These are phyloP conservation scores for Chaetoceros tenuissimus DNA, from an alignment of 108 stramenopile genomes.

Conservation along the genomic window DNA sequence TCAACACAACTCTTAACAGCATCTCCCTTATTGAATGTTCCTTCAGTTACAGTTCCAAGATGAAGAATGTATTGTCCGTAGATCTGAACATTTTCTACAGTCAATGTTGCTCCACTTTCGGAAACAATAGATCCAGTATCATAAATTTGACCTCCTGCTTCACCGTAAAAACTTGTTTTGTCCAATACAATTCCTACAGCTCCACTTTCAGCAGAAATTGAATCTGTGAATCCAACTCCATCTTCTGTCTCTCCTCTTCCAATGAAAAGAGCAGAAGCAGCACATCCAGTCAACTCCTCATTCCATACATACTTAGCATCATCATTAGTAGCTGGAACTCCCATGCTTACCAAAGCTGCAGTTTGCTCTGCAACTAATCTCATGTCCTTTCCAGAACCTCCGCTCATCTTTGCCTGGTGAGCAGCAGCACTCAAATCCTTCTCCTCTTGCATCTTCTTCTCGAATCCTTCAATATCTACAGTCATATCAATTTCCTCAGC, in stretches of 20 bases:
- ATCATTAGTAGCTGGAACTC: constrained; percentile 75
- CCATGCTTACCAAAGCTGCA: constrained; percentile 64
- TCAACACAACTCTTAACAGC: constrained; percentile 80
- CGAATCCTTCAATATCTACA: constrained; percentile 87
- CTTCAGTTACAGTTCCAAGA: constrained; percentile 62
- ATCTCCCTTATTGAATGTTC: constrained; percentile 75
- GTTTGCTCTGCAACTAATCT: constrained; percentile 97
- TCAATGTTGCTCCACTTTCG: constrained; percentile 32
- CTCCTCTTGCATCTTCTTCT: constrained; percentile 86
- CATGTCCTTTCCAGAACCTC: constrained; percentile 88
- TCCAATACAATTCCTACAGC: constrained; percentile 89
- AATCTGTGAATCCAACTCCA: constrained; percentile 79
- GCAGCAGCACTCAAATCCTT: constrained; percentile 63
- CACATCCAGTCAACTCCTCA: constrained; percentile 59
- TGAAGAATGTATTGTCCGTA: constrained; percentile 93
- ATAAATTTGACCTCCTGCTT: constrained; percentile 93
- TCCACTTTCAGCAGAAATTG: constrained; percentile 57
- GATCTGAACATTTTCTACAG: constrained; percentile 76
- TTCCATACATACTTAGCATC: constrained; percentile 88
- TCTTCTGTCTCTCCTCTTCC: constrained; percentile 86
- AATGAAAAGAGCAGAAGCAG: constrained; percentile 81
- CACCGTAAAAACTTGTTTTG: constrained; percentile 92
- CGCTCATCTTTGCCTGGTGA: constrained; percentile 74
- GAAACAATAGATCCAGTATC: constrained; percentile 83
- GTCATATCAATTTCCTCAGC: constrained; percentile 93